Conservation (phyloP, 2,329 filamentous ascomycete species). For the Dactylellina sp. region DNA sequence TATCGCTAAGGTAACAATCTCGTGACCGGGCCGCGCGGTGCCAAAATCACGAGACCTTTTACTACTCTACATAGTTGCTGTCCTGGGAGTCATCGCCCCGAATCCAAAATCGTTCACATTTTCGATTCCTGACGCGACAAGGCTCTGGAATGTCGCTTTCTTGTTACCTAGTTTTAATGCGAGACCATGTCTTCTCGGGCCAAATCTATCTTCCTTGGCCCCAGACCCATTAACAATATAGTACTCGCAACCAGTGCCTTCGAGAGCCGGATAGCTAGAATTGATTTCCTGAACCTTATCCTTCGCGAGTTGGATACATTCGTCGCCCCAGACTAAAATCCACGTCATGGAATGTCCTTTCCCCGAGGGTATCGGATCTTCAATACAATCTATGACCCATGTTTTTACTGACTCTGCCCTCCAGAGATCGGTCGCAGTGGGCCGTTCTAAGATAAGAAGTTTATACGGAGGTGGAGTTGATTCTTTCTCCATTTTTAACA, state of each 20-base stretch:
- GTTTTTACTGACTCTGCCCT: not conserved
- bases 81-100: not conserved
- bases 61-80: too few species aligned
- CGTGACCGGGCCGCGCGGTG: too few species aligned
- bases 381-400: not conserved
- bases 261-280: not conserved
- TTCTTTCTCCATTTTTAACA: not conserved
- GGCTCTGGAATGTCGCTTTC: not conserved
- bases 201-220: not conserved
- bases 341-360: not conserved
- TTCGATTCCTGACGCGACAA: not conserved
- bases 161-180: not conserved
- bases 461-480: slow-evolving; percentile 2
- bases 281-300: not conserved
- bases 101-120: not conserved
- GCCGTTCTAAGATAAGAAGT: not conserved
- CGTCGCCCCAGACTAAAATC: not conserved
- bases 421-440: not conserved
- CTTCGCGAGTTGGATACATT: not conserved
- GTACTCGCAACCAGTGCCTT: slow-evolving; percentile 1
- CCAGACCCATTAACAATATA: not conserved
- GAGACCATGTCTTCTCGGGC: not conserved
- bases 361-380: not conserved
- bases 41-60: too few species aligned
- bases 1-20: too few species aligned